phyloP scores from a whole-genome alignment of 2,329 filamentous ascomycete species.

The Reticulascus tulasneorum region DNA sequence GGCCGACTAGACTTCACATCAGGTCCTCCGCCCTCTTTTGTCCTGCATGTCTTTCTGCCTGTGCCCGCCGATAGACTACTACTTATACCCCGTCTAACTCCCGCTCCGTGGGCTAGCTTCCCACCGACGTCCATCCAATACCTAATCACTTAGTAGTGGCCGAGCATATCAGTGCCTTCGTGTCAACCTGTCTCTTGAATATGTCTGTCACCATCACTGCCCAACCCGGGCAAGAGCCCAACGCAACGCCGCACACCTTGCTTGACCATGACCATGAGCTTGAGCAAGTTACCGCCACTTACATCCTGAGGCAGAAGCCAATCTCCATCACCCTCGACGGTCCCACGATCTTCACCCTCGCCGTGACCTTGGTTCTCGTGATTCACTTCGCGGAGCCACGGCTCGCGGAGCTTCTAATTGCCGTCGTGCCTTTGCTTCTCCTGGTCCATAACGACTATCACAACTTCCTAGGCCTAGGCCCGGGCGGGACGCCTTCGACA shows the following conservation, averaged over 20 bases:
- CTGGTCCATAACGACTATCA: slow-evolving; percentile 67
- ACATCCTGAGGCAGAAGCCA: slow-evolving; percentile 41
- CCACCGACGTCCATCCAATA: not conserved
- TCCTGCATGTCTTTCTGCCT: not conserved
- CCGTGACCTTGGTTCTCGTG: slow-evolving; percentile 43
- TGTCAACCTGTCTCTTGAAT: slow-evolving; percentile 1
- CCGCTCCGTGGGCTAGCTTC: no score
- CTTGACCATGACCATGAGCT: slow-evolving; percentile 21
- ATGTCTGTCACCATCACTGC: slow-evolving; percentile 14
- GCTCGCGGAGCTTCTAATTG: slow-evolving; percentile 46
- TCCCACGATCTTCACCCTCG: slow-evolving; percentile 39
- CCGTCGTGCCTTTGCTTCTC: slow-evolving; percentile 43
- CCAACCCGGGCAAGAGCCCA: slow-evolving; percentile 8
- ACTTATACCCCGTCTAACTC: no score
- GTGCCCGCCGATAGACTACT: no score
- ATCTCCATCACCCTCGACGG: slow-evolving; percentile 52
- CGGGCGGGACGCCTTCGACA: slow-evolving; percentile 75
- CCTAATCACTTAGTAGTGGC: slow-evolving; percentile 3
- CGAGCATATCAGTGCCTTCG: slow-evolving; percentile 16
- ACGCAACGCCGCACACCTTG: slow-evolving; percentile 1
- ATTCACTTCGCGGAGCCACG: slow-evolving; percentile 48
- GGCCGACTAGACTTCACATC: no score
- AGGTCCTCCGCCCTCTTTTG: slow-evolving; percentile 11
- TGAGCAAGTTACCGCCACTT: slow-evolving; percentile 29
- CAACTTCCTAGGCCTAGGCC: slow-evolving; percentile 72